Evolutionary conservation across 2,329 filamentous ascomycete species (phyloP).

Genomic region (Penicillium frequentans): DNA sequence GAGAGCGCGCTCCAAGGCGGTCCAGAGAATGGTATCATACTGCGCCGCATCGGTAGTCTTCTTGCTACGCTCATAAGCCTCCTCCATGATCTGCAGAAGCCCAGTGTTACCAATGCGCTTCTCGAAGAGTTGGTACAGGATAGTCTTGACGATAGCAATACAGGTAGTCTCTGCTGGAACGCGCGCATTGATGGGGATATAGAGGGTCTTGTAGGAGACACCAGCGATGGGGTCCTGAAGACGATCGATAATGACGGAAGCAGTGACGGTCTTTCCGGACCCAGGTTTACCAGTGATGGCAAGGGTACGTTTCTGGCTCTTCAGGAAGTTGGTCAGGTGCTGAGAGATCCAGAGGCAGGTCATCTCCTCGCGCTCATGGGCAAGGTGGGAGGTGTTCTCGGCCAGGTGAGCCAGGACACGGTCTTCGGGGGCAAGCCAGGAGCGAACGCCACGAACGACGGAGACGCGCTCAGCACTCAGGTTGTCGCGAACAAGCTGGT

Average conservation of each 20-base stretch:
- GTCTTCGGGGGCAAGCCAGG: conserved; percentile 50
- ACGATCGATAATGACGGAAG: conserved; percentile 41
- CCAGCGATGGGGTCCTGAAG: conserved; percentile 40
- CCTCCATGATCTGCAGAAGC: conserved; percentile 36
- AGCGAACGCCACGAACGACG: conserved; percentile 32
- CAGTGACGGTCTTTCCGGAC: conserved; percentile 41
- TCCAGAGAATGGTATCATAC: conserved; percentile 40
- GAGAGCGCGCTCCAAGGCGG: conserved; percentile 31
- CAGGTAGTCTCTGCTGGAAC: conserved; percentile 32
- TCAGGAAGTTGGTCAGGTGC: conserved; percentile 50
- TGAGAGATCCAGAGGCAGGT: conserved; percentile 57
- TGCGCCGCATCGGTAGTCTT: conserved; percentile 23
- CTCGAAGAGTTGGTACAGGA: conserved; percentile 40
- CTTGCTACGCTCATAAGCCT: conserved; percentile 30
- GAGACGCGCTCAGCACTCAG: conserved; percentile 32
- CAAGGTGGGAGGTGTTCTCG: conserved; percentile 44
- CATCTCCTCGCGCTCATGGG: conserved; percentile 48
- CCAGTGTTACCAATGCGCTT: conserved; percentile 41
- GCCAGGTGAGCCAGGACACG: conserved; percentile 45
- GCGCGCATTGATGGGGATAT: conserved; percentile 38
- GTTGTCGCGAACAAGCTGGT: conserved; percentile 36
- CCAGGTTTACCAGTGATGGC: conserved; percentile 44
- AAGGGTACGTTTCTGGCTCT: conserved; percentile 46
- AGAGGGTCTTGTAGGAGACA: conserved; percentile 34
- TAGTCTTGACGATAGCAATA: conserved; percentile 34